Base-by-base conservation (phyloP, 148 eudicot genomes). In the Rhododendron vialii region DNA sequence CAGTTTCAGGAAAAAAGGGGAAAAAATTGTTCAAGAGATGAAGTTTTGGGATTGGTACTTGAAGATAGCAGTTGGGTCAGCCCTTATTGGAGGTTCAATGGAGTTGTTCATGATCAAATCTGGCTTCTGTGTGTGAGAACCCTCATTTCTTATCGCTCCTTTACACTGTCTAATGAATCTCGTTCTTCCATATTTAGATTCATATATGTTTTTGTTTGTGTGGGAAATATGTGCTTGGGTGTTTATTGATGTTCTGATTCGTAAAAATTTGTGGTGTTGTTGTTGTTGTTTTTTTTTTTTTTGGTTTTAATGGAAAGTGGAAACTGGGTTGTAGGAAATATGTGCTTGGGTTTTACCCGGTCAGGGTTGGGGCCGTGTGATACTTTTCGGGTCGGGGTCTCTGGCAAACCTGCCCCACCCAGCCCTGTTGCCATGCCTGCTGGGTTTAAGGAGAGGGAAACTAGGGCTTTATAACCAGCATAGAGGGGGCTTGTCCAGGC, bases 41-140 rank as follows among this genome's bases (percentile, higher is more conserved):
- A 96, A 93, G 90, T 96, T 91, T 85, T 63, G 90, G 84, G 95
- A 90, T 87, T 96, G 99, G 99, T 95, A 96, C 84, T 53, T 94
- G 90, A 96, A 96, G 94, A 92, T 96, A 75, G 93, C 92, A 3
- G 63, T 89, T 80, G 95, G 86, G 33, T 88, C 95, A 11, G 96
- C 96, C 45, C 43, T 92, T 51, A 88, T 95, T 76, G 99, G 99
- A 83, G 99, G 94, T 78, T 93, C 95, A 41, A 95, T 96, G 99
- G 99, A 96, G 92, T 61, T 93, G 59, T 96, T 96, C 93, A 96
- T 96, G 99, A 92, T 96, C 87, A 95, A 94, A 89, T 92, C 98
- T 82, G 96, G 98, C 84, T 96, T 96, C 94, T 96, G 98, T 96
- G 91, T 92, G 91, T 92, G 96, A 91, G 87, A 85, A 81, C 61